Base-by-base conservation (phyloP, 306 rosid species). In the Lablab purpureus region DNA sequence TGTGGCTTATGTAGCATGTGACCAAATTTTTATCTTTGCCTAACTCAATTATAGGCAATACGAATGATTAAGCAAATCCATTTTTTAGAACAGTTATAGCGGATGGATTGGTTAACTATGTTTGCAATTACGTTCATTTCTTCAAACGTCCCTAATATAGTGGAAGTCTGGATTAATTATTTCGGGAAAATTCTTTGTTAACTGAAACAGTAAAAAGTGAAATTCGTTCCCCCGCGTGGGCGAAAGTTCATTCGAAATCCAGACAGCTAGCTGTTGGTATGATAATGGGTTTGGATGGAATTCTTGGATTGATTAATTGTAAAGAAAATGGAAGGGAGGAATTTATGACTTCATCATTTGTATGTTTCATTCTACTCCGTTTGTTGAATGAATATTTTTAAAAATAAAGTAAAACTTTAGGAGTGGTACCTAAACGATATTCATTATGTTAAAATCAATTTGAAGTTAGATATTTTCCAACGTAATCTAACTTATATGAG, bases 71-170 rank as follows among this genome's bases (percentile, higher is more conserved):
- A 34, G 52, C 23, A 17, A 67, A 10, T 10, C 40, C 21, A 49
- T n/a, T 45, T n/a, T 34, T 32, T 17, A 22, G 13, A 21, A 27
- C 0, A 34, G 22, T 65, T 22, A 45, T 8, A 49, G 25, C 37
- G 64, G 73, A 18, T 32, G 79, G 37, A 32, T 32, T 32, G 4
- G 30, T 19, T n/a, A 76, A 76, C 10, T 18, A 22, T 65, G 15
- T 50, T n/a, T 58, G 51, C 40, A 36, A 6, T 36, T 36, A 36
- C 8, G 0, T 36, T 32, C 34, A 37, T 22, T 51, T 76, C 50
- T 10, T 75, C 32, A 19, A 63, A n/a, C 62, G 2, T 28, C 40
- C 46, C 10, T 13, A 18, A 41, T 52, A 11, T 10, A 19, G 17
- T 32, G 7, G 7, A 23, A 55, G 59, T 55, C 56, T 78, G 50